Conservation (phyloP, 768 basidiomycete species). For the Mycena epipterygia region DNA sequence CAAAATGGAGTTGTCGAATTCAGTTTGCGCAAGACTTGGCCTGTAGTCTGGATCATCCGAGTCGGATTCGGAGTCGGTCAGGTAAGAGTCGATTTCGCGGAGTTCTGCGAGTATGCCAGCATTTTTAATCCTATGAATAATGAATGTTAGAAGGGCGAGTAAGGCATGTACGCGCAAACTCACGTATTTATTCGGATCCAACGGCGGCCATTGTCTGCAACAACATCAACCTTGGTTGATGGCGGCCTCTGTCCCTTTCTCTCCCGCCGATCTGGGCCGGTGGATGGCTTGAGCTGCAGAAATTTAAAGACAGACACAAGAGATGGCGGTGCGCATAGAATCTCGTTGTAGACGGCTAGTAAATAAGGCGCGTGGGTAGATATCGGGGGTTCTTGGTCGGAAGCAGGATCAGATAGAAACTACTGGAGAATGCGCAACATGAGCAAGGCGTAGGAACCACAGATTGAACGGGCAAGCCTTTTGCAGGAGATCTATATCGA, state of each 20-base stretch:
- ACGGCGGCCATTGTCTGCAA: constrained; percentile 77
- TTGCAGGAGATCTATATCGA: constrained; percentile 60
- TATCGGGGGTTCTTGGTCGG: constrained; percentile 60
- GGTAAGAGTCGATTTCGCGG: constrained; percentile 86
- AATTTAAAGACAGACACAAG: constrained; percentile 73
- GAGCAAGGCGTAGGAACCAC: constrained; percentile 27
- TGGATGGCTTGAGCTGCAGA: constrained; percentile 12
- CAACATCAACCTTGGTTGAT: constrained; percentile 82
- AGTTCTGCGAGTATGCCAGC: constrained; percentile 84
- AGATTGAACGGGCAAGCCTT: constrained; percentile 50
- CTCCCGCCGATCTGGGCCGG: constrained; percentile 22
- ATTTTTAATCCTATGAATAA: constrained; percentile 74
- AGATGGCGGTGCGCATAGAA: constrained; percentile 70
- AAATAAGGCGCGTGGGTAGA: constrained; percentile 89
- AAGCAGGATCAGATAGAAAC: constrained; percentile 68
- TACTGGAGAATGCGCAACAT: constrained; percentile 58
- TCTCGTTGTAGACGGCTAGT: constrained; percentile 86
- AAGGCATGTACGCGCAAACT: constrained; percentile 40
- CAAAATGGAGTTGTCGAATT: constrained; percentile 82
- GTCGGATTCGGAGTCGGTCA: constrained; percentile 72
- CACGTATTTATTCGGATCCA: constrained; percentile 95
- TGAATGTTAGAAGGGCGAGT: neutral
- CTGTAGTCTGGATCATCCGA: constrained; percentile 49
- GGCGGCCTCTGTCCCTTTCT: constrained; percentile 28
- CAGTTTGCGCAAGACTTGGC: constrained; percentile 61